phyloP scores from a whole-genome alignment of 139 green algal genomes.

The Pedinophyceae sp. region DNA sequence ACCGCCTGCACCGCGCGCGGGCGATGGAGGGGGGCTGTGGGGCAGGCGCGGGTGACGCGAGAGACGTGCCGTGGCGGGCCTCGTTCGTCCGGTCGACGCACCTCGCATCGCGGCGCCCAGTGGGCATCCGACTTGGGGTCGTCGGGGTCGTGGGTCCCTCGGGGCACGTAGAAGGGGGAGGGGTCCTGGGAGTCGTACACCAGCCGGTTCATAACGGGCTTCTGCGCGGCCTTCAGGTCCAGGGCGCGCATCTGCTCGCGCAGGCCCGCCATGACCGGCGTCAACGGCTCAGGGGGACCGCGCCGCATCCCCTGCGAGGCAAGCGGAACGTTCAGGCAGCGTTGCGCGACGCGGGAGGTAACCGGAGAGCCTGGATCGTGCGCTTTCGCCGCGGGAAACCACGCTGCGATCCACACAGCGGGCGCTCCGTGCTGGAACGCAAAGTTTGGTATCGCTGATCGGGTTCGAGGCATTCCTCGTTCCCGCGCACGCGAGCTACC shows the following conservation, averaged over 20 bases:
- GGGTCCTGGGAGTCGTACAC: slow-evolving; percentile 34
- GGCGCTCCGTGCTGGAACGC: too few relatives aligned
- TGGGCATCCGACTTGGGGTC: not conserved
- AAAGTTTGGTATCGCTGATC: too few relatives aligned
- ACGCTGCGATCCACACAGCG: too few relatives aligned
- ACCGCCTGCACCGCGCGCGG: not conserved
- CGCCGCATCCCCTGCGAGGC: not conserved
- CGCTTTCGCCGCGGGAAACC: too few relatives aligned
- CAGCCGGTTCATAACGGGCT: slow-evolving; percentile 15
- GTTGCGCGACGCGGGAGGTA: too few relatives aligned
- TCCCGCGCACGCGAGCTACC: too few relatives aligned
- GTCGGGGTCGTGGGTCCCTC: not conserved
- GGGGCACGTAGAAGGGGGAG: slow-evolving; percentile 5
- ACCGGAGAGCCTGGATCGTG: too few relatives aligned
- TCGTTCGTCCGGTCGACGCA: not conserved
- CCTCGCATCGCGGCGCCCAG: not conserved
- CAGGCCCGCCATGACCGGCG: not conserved
- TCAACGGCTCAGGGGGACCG: not conserved
- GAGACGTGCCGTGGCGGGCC: not conserved
- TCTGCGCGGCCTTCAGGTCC: not conserved
- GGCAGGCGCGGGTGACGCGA: not conserved
- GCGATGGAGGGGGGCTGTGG: not conserved
- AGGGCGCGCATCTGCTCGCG: not conserved
- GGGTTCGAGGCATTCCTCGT: too few relatives aligned
- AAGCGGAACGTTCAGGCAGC: too few relatives aligned